A percentile compares a stretch with the other conserved stretches of the same genome.
These are phyloP conservation scores for Syncephalastrum contaminatum DNA, from an alignment of 371 early-diverging fungal species.

Conservation along the genomic window DNA sequence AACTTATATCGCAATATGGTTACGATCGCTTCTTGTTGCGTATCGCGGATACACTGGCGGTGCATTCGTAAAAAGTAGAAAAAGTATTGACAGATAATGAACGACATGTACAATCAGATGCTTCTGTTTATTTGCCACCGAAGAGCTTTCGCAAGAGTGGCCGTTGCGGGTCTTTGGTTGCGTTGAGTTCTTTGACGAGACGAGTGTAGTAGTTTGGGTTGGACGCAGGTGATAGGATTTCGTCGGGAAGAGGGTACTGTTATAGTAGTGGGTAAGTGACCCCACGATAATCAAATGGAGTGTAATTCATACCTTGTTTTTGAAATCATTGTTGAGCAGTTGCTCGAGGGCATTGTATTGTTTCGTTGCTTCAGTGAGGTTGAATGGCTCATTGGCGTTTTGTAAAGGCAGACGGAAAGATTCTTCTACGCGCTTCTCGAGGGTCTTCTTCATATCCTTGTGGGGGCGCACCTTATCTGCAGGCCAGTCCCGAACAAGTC, in stretches of 20 bases:
- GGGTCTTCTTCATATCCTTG: conserved; percentile 57
- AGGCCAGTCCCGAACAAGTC: conserved; percentile 57
- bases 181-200: conserved; percentile 47
- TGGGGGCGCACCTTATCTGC: conserved; percentile 60
- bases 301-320: conserved; percentile 40
- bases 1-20: conserved; percentile 82
- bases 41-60: conserved; percentile 19
- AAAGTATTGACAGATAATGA: too few relatives aligned
- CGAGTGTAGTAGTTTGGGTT: conserved; percentile 62
- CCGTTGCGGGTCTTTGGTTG: conserved; percentile 30
- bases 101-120: conserved; percentile 1
- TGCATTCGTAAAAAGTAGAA: conserved; percentile 1
- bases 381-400: conserved; percentile 24
- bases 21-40: conserved; percentile 65
- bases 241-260: conserved; percentile 58
- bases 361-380: conserved; percentile 39
- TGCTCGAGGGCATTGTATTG: conserved; percentile 52
- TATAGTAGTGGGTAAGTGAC: too few relatives aligned
- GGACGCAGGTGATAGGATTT: conserved; percentile 56
- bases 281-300: too few relatives aligned
- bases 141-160: neutral
- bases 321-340: conserved; percentile 54
- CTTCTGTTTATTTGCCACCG: neutral
- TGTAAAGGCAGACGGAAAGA: conserved; percentile 42
- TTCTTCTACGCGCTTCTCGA: conserved; percentile 53